Percentiles rank a stretch among this genome's conserved stretches.
Conservation (phyloP, 768 basidiomycete genomes). For the Tricholoma bakamatsutake region DNA sequence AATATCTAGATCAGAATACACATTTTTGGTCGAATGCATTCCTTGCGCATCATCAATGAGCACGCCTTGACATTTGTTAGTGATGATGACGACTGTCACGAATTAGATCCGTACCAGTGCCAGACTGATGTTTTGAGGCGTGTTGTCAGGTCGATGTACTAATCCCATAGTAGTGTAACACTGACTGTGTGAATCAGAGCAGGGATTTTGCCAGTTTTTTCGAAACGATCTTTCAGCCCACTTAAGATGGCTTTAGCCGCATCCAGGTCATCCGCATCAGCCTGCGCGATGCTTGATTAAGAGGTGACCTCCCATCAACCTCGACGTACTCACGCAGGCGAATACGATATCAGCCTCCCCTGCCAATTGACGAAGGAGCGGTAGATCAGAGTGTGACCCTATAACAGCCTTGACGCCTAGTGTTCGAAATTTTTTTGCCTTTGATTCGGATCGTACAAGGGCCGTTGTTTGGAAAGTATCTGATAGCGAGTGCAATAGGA, state of each 20-base stretch:
- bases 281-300: constrained; percentile 17
- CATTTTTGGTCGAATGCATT: constrained; percentile 25
- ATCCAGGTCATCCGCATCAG: constrained; percentile 32
- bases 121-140: constrained; percentile 18
- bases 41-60: constrained; percentile 39
- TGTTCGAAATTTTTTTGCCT: constrained; percentile 27
- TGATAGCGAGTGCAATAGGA: constrained; percentile 38
- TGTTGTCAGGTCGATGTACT: constrained; percentile 1
- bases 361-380: constrained; percentile 33
- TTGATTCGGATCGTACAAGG: constrained; percentile 38
- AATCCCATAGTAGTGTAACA: constrained; percentile 2
- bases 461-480: constrained; percentile 37
- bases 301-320: not conserved
- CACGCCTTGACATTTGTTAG: constrained; percentile 23
- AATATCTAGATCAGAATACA: constrained; percentile 47
- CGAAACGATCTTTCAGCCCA: constrained; percentile 29
- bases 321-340: constrained; percentile 28
- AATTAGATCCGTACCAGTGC: constrained; percentile 21
- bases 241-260: constrained; percentile 33
- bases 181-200: constrained; percentile 40
- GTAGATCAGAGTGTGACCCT: constrained; percentile 35
- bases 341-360: constrained; percentile 40
- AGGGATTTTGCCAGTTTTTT: constrained; percentile 26
- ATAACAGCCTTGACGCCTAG: constrained; percentile 33
- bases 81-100: not conserved